A percentile compares a stretch with the other conserved stretches of the same genome.
phyloP scores from a whole-genome alignment of 495 filamentous ascomycete genomes.

The Amniculicola lignicola region DNA sequence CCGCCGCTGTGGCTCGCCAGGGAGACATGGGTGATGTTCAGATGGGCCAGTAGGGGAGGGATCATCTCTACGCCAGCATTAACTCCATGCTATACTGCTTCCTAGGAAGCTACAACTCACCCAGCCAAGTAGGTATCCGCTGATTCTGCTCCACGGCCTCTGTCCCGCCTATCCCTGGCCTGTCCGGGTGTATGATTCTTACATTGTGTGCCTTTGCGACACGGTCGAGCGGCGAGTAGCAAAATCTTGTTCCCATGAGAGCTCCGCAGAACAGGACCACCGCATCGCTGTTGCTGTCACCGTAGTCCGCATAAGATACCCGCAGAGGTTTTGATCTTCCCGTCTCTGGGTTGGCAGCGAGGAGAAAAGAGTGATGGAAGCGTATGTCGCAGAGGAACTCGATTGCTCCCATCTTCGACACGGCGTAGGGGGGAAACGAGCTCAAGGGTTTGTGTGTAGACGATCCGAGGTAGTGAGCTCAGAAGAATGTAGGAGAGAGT shows the following conservation, averaged over 20 bases:
- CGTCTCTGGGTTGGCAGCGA: slow-evolving; percentile 19
- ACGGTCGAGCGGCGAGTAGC: slow-evolving; percentile 19
- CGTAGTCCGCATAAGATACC: slow-evolving; percentile 30
- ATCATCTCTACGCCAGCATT: slow-evolving; percentile 19
- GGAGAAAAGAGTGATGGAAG: slow-evolving; percentile 20
- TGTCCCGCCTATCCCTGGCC: slow-evolving; percentile 31
- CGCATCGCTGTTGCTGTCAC: slow-evolving; percentile 24
- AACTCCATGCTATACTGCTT: neutral
- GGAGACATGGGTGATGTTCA: slow-evolving; percentile 27
- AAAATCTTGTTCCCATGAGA: slow-evolving; percentile 20
- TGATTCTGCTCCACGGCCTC: slow-evolving; percentile 15
- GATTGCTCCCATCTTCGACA: slow-evolving; percentile 7
- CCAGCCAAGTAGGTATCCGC: slow-evolving; percentile 26
- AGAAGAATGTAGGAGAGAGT: neutral
- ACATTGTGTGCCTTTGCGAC: slow-evolving; percentile 24
- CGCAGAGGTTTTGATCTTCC: slow-evolving; percentile 17
- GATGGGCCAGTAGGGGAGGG: slow-evolving; percentile 27
- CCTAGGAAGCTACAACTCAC: slow-evolving; percentile 6
- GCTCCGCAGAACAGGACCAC: slow-evolving; percentile 30
- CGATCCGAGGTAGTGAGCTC: neutral
- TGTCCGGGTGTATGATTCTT: slow-evolving; percentile 27
- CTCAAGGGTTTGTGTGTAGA: too few species aligned
- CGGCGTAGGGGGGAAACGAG: too few species aligned
- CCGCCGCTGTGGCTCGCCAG: slow-evolving; percentile 31
- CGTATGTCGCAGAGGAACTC: slow-evolving; percentile 25